phyloP scores from a whole-genome alignment of 1,284 basidiomycete species.

The Cronartium ribicola region DNA sequence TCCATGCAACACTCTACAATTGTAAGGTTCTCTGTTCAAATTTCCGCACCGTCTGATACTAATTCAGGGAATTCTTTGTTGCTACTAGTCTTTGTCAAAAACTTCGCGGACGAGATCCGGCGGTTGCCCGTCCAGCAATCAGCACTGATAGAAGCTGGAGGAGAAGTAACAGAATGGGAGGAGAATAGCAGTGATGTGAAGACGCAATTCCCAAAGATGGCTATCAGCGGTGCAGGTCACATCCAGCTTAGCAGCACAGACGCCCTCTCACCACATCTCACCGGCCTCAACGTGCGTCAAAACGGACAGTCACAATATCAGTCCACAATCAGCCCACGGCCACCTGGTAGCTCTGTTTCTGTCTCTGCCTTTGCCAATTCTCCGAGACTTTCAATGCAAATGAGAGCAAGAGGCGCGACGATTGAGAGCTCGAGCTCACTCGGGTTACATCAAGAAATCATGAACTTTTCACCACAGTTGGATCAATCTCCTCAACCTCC shows the following conservation, averaged over 20 bases:
- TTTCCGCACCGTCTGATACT: neutral
- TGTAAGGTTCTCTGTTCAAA: slow-evolving; percentile 30
- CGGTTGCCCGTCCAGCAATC: slow-evolving; percentile 46
- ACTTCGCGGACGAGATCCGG: slow-evolving; percentile 77
- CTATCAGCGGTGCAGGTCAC: no score
- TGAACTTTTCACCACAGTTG: no score
- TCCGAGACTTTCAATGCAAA: neutral
- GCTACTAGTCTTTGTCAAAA: slow-evolving; percentile 68
- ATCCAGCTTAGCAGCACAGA: no score
- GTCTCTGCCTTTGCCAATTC: neutral
- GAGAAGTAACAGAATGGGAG: neutral
- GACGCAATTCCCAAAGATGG: neutral
- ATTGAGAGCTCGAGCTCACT: neutral
- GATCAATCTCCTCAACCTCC: no score
- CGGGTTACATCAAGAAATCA: neutral
- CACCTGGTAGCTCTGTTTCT: neutral
- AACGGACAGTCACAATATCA: neutral
- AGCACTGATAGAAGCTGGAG: slow-evolving; percentile 5
- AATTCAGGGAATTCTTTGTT: slow-evolving; percentile 4
- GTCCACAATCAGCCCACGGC: neutral
- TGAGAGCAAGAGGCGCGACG: neutral
- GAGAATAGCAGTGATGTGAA: neutral
- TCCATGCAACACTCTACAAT: slow-evolving; percentile 82
- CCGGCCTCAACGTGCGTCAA: neutral
- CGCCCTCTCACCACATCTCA: neutral